Evolutionary conservation across 2,329 filamentous ascomycete genomes (phyloP).

Genomic region (Botrytis elliptica): DNA sequence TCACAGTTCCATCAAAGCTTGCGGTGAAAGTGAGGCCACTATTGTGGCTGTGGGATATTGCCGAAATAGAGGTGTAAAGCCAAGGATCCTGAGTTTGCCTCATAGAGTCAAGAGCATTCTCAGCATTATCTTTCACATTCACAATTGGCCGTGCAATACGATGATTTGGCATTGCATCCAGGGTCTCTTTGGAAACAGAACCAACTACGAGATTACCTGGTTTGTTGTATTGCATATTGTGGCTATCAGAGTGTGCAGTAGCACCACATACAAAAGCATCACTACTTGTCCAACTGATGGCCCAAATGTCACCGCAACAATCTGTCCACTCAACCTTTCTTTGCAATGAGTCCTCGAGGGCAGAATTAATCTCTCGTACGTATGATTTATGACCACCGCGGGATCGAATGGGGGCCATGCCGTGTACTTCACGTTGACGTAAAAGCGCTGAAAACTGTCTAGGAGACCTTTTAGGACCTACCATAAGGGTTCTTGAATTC

Average conservation of each 20-base stretch:
- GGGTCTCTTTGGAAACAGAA: constrained; percentile 45
- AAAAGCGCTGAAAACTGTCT: constrained; percentile 25
- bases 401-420: constrained; percentile 26
- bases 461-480: constrained; percentile 3
- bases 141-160: constrained; percentile 55
- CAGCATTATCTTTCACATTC: constrained; percentile 43
- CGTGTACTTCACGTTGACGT: constrained; percentile 33
- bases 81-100: constrained; percentile 58
- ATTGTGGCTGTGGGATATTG: constrained; percentile 53
- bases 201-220: constrained; percentile 60
- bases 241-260: constrained; percentile 59
- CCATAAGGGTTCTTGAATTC: constrained; percentile 11
- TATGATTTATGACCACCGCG: constrained; percentile 28
- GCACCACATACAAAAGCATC: constrained; percentile 59
- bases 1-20: constrained; percentile 61
- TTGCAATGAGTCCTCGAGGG: constrained; percentile 51
- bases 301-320: constrained; percentile 60
- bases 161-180: constrained; percentile 56
- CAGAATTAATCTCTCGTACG: constrained; percentile 26
- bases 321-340: constrained; percentile 56
- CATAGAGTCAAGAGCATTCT: constrained; percentile 58
- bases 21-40: constrained; percentile 55
- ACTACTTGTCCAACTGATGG: constrained; percentile 56
- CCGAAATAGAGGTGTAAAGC: constrained; percentile 63
- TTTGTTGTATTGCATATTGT: constrained; percentile 67